A percentile compares a stretch with the other conserved stretches of the same genome.
These are phyloP conservation scores for Cruciata laevipes DNA, from an alignment of 257 asterid species.

Conservation along the genomic window DNA sequence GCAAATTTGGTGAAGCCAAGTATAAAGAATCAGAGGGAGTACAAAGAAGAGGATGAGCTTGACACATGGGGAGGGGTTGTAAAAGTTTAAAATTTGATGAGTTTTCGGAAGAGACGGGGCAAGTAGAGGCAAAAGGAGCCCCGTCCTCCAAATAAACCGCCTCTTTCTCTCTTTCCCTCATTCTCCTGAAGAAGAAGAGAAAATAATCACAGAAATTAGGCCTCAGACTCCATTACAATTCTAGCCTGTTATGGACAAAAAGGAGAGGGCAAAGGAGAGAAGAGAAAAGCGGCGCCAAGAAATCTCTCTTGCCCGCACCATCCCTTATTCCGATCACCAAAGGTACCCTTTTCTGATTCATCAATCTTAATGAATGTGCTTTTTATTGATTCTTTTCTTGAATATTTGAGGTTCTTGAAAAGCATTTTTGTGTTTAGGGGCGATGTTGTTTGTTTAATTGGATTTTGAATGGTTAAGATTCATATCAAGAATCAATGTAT, in stretches of 20 bases:
- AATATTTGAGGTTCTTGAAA: neutral
- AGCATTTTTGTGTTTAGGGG: neutral
- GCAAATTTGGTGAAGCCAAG: too few species aligned
- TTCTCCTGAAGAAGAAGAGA: neutral
- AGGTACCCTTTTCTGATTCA: slow-evolving; percentile 25
- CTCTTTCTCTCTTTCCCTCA: neutral
- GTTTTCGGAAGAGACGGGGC: slow-evolving; percentile 8
- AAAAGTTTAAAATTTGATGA: too few species aligned
- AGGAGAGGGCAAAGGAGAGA: slow-evolving; percentile 57
- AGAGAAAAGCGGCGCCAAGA: slow-evolving; percentile 80
- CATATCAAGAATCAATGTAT: neutral
- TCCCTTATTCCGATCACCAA: slow-evolving; percentile 74
- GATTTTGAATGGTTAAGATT: slow-evolving; percentile 4
- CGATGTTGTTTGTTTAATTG: neutral
- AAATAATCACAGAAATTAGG: neutral
- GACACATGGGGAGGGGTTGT: too few species aligned
- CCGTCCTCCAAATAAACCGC: slow-evolving; percentile 13
- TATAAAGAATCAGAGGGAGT: too few species aligned
- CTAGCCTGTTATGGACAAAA: slow-evolving; percentile 41
- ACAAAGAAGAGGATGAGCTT: too few species aligned
- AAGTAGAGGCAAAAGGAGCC: slow-evolving; percentile 11
- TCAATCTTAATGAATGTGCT: neutral
- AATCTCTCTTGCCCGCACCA: slow-evolving; percentile 65
- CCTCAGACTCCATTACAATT: neutral
- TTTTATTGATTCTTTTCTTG: neutral